Percentiles rank a stretch among this genome's conserved stretches.
Conservation (phyloP, 2,329 filamentous ascomycete species). For the Metarhizium anisopliae region DNA sequence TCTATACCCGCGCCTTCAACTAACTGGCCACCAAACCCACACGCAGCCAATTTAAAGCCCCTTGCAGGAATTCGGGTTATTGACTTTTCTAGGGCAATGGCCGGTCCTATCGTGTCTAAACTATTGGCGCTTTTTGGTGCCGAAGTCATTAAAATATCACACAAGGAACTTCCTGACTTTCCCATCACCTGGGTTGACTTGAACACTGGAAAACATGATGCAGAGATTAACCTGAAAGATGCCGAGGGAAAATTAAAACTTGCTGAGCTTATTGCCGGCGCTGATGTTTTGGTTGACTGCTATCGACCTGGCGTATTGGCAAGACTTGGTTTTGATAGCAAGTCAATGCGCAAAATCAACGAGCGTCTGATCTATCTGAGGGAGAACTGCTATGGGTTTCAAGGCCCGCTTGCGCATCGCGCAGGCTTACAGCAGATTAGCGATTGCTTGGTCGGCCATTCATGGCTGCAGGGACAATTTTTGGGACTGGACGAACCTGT, state of each 20-base stretch:
- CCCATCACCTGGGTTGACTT: conserved; percentile 22
- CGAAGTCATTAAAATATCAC: conserved; percentile 24
- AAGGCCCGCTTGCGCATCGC: conserved; percentile 20
- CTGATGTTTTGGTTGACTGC: conserved; percentile 25
- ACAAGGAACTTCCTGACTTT: conserved; percentile 20
- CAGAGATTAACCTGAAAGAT: conserved; percentile 22
- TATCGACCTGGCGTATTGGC: conserved; percentile 24
- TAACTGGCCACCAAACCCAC: conserved; percentile 1
- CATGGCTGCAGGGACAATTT: conserved; percentile 27
- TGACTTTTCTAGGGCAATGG: conserved; percentile 26
- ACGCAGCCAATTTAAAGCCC: conserved; percentile 10
- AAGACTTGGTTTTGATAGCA: conserved; percentile 19
- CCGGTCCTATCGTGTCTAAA: conserved; percentile 22
- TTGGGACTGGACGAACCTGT: conserved; percentile 22
- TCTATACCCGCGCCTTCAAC: neutral
- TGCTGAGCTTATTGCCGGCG: conserved; percentile 18
- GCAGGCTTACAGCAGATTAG: conserved; percentile 30
- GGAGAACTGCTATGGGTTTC: conserved; percentile 28
- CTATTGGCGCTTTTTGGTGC: conserved; percentile 23
- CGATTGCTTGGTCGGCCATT: conserved; percentile 27
- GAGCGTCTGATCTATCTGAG: conserved; percentile 21
- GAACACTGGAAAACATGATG: conserved; percentile 24
- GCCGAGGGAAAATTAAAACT: conserved; percentile 6
- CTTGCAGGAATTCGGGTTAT: conserved; percentile 24
- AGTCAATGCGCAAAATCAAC: conserved; percentile 7